These are phyloP conservation scores for Diplogelasinospora grovesii DNA, from an alignment of 495 filamentous ascomycete species.

Conservation along the genomic window DNA sequence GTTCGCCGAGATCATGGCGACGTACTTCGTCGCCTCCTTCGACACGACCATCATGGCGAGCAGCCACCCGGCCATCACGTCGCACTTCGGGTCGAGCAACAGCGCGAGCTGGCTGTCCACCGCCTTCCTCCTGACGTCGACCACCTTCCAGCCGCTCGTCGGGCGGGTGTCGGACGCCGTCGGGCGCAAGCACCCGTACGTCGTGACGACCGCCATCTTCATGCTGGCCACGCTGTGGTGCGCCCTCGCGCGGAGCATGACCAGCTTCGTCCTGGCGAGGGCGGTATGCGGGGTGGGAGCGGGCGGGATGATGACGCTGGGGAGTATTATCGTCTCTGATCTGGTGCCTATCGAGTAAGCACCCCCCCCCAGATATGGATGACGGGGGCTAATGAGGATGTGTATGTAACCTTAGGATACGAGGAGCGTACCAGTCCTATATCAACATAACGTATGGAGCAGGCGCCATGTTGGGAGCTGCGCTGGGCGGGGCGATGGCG, in stretches of 20 bases:
- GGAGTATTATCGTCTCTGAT: conserved; percentile 67
- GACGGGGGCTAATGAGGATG: too few relatives aligned
- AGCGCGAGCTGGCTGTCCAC: conserved; percentile 76
- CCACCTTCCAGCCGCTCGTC: conserved; percentile 65
- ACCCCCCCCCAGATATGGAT: not conserved
- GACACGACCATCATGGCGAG: conserved; percentile 78
- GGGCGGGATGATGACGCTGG: conserved; percentile 66
- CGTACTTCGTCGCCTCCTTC: conserved; percentile 47
- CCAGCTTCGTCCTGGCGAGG: conserved; percentile 64
- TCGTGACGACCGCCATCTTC: conserved; percentile 58
- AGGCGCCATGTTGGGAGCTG: conserved; percentile 58
- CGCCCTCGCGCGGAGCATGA: conserved; percentile 61
- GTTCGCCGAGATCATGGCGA: conserved; percentile 30
- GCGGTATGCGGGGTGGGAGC: conserved; percentile 70
- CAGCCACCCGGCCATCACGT: conserved; percentile 74
- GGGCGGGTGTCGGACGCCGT: conserved; percentile 66
- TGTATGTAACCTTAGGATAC: too few relatives aligned
- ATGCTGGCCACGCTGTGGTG: conserved; percentile 65
- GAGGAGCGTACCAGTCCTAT: conserved; percentile 70
- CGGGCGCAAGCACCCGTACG: conserved; percentile 62
- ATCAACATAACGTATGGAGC: conserved; percentile 63
- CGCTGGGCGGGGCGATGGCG: conserved; percentile 65
- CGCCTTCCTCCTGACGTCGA: conserved; percentile 69
- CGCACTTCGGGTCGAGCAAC: conserved; percentile 68
- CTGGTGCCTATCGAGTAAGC: conserved; percentile 65